phyloP scores from a whole-genome alignment of 257 asterid species.

The Thymus quinquecostatus region DNA sequence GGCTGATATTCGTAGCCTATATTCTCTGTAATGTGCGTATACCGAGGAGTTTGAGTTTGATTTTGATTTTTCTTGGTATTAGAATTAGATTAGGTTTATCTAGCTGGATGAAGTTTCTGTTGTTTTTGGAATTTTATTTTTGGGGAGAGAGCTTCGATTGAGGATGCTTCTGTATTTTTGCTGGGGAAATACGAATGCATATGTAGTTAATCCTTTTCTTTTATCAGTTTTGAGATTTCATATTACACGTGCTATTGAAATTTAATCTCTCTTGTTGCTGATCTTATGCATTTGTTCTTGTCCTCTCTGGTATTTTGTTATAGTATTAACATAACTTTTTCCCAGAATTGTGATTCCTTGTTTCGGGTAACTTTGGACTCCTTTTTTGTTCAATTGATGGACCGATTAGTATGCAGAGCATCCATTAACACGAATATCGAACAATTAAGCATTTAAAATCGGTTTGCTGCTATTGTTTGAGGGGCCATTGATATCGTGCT shows the following conservation, averaged over 20 bases:
- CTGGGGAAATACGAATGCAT: background rate
- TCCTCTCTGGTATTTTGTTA: background rate
- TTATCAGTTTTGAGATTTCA: background rate
- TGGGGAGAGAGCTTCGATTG: background rate
- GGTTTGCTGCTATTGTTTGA: background rate
- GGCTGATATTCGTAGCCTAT: background rate
- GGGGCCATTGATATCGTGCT: background rate
- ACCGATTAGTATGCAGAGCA: too few relatives aligned
- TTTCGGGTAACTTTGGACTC: too few relatives aligned
- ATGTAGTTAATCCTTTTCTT: background rate
- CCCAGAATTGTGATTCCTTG: background rate
- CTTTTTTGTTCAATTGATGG: too few relatives aligned
- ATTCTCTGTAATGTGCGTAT: background rate
- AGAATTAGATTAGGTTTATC: slow-evolving; percentile 27
- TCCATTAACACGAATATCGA: background rate
- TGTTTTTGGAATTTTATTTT: background rate
- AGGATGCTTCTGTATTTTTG: background rate
- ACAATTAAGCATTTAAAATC: background rate
- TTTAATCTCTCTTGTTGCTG: too few relatives aligned
- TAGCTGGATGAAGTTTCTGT: background rate
- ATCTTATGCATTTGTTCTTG: background rate
- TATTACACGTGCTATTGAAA: background rate
- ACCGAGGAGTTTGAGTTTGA: slow-evolving; percentile 22
- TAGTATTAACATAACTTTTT: background rate
- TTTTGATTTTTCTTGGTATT: slow-evolving; percentile 12